Evolutionary conservation across 2,329 filamentous ascomycete genomes (phyloP), one percentile per base, ranked within the genome.

Genomic region (Pseudogymnoascus sp.): DNA sequence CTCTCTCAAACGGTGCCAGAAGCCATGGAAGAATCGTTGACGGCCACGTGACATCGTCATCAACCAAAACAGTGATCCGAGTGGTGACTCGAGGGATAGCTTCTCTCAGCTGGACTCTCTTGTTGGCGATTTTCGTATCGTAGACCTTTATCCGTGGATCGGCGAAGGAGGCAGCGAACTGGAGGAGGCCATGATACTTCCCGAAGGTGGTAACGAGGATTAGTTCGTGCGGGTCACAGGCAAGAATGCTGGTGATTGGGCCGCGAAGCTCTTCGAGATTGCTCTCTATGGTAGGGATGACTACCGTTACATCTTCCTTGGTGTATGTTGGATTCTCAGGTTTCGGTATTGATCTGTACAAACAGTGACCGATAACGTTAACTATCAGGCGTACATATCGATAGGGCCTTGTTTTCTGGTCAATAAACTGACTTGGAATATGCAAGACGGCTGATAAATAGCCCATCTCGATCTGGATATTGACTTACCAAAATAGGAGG

Each of bases 41-140:
- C 3, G 93, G 93, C 89, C 93, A 96, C 70, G 89, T 92, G 66
- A 97, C 93, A 75, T 97, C 93, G 76, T 97, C 93, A 74, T 97
- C 93, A 26, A 93, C 92, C 79, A 97, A 91, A 70, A 97, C 84
- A 38, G 91, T 96, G 73, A 97, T 92, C 61, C 83, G 79, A 0
- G 93, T 97, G 68, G 80, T 82, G 64, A 97, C 91, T 69, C 91
- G 84, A 19, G 93, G 92, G 59, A 97, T 90, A 3, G 92, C 93
- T 73, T 91, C 85, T 75, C 91, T 96, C 73, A 97, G 92, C 76
- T 97, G 93, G 19, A 93, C 86, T 63, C 93, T 89, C 80, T 97
- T 97, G 79, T 97, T 97, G 69, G 93, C 92, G 73, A 96, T 93
- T 65, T 84, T 82, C 31, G 92, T 90, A 67, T 84, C 87, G 68